These are phyloP conservation scores for Austroboletus rostrupii DNA, from an alignment of 1,284 basidiomycete species.

Conservation along the genomic window DNA sequence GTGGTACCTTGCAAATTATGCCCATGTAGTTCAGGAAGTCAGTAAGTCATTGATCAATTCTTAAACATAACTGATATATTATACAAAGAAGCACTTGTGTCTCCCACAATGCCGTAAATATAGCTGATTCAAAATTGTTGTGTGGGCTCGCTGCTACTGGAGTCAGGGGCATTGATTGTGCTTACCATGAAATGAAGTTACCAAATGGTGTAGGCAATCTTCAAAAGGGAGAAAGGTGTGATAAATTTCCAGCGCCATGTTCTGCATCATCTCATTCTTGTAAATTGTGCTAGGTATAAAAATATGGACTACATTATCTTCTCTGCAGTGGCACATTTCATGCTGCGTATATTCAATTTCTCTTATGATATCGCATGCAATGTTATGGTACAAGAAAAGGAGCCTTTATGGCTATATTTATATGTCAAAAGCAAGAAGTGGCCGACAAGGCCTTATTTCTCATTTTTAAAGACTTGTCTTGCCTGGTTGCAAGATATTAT, in stretches of 20 bases:
- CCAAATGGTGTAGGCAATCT: conserved; percentile 20
- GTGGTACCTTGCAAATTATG: neutral
- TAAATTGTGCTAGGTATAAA: neutral
- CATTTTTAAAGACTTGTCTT: too few relatives aligned
- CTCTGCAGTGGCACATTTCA: neutral
- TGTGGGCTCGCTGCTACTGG: conserved; percentile 16
- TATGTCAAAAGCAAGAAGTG: too few relatives aligned
- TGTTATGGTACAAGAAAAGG: too few relatives aligned
- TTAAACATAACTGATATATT: too few relatives aligned
- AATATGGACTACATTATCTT: conserved; percentile 13
- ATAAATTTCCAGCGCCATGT: too few relatives aligned
- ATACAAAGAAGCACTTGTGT: conserved; percentile 4
- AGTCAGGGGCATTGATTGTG: conserved; percentile 17
- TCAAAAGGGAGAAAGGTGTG: conserved; percentile 26
- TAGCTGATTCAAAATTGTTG: neutral
- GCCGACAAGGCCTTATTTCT: too few relatives aligned
- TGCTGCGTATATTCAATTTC: neutral
- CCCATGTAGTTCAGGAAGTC: too few relatives aligned
- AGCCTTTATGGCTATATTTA: too few relatives aligned
- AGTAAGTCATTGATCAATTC: too few relatives aligned
- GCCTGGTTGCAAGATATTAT: too few relatives aligned
- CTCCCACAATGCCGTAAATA: conserved; percentile 1
- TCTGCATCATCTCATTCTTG: too few relatives aligned
- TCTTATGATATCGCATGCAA: conserved; percentile 10
- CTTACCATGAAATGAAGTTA: conserved; percentile 19